Evolutionary conservation across 495 filamentous ascomycete genomes (phyloP).

Genomic region (Lasiosphaeria ovina): DNA sequence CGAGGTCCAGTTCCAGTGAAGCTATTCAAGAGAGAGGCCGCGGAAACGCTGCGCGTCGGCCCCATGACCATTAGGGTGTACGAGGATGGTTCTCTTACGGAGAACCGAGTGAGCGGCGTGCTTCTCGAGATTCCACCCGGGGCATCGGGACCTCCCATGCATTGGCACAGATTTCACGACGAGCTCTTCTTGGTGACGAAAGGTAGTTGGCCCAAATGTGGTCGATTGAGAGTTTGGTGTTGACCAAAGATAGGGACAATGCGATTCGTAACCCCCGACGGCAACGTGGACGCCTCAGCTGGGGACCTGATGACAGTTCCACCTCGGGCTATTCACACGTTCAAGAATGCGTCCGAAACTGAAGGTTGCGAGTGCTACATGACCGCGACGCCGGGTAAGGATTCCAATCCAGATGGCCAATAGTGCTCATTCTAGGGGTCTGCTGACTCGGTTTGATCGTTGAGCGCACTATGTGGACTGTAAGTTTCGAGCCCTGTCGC

Average conservation of each 20-base stretch:
- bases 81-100: slow-evolving; percentile 35
- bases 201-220: slow-evolving; percentile 33
- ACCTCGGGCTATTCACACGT: slow-evolving; percentile 51
- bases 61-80: slow-evolving; percentile 32
- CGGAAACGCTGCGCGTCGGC: slow-evolving; percentile 31
- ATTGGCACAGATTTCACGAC: slow-evolving; percentile 50
- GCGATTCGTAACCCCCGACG: slow-evolving; percentile 41
- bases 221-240: background rate
- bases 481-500: slow-evolving; percentile 9
- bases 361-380: slow-evolving; percentile 56
- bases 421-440: background rate
- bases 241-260: slow-evolving; percentile 25
- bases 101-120: slow-evolving; percentile 50
- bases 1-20: slow-evolving; percentile 30
- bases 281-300: slow-evolving; percentile 42
- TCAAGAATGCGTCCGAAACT: slow-evolving; percentile 50
- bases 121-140: slow-evolving; percentile 47
- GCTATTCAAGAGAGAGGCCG: slow-evolving; percentile 22
- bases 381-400: slow-evolving; percentile 48
- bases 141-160: slow-evolving; percentile 45
- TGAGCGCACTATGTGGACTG: slow-evolving; percentile 33
- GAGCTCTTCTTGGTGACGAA: slow-evolving; percentile 54
- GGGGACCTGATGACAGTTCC: slow-evolving; percentile 55
- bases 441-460: slow-evolving; percentile 3
- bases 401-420: too few relatives aligned